phyloP scores from a whole-genome alignment of 345 rosid species.

The Citrus trifoliata region DNA sequence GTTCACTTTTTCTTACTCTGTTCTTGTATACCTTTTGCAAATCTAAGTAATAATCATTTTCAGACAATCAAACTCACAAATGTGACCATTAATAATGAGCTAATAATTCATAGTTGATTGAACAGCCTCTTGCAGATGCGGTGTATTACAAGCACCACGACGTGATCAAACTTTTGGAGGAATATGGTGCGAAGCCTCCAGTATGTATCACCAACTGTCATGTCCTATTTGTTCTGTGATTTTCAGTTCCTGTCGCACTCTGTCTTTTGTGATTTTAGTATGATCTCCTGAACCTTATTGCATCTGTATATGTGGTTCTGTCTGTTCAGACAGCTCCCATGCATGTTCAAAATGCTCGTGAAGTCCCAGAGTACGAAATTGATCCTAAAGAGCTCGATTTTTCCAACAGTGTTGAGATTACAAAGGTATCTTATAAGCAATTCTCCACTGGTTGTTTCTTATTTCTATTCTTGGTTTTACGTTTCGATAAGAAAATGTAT shows the following conservation, averaged over 20 bases:
- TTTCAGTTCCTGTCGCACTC: background rate
- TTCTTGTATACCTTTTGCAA: background rate
- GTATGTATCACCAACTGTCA: slow-evolving; percentile 27
- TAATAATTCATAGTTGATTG: slow-evolving; percentile 21
- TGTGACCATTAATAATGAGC: background rate
- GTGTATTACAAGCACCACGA: slow-evolving; percentile 65
- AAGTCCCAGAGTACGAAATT: slow-evolving; percentile 85
- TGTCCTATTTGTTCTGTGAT: background rate
- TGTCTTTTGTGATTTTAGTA: background rate
- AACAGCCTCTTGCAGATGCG: slow-evolving; percentile 89
- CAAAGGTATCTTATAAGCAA: slow-evolving; percentile 49
- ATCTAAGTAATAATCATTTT: background rate
- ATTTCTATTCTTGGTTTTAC: background rate
- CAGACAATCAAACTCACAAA: background rate
- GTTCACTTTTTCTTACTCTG: background rate
- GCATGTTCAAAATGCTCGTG: slow-evolving; percentile 64
- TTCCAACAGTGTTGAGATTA: slow-evolving; percentile 60
- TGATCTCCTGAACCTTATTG: background rate
- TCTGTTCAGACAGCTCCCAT: slow-evolving; percentile 64
- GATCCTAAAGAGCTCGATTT: slow-evolving; percentile 73
- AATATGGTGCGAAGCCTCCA: slow-evolving; percentile 67
- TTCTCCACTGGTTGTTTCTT: background rate
- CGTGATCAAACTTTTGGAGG: slow-evolving; percentile 72
- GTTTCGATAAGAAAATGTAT: no score
- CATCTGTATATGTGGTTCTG: background rate